Base-by-base conservation (phyloP, 805 yeast species). In the Candida sphagnicola region DNA sequence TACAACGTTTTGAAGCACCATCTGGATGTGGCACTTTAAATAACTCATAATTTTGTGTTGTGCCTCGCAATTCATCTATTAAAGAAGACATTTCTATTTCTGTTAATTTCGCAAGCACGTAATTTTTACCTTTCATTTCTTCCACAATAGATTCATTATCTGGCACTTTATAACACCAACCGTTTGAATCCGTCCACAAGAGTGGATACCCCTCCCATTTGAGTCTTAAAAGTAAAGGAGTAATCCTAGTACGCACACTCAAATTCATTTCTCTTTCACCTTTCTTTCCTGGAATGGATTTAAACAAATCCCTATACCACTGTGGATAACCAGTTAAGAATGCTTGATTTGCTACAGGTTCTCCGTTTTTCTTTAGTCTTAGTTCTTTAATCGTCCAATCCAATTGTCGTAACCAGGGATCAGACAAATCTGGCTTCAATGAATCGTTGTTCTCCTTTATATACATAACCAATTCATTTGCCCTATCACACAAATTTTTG, bases 321-420 rank as follows among this genome's bases (percentile, higher is more conserved):
- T 83, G 83, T 0, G 99, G 99, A 50, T 73, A 87, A 0, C 96
- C 98, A 0, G 95, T 95, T 34, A 87, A 54, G 49, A 77, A 88
- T 1, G 74, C 72, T 57, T 87, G 95, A 18, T 75, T 78, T 39
- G 86, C 85, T 17, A 66, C 72, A 1, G 87, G 85, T 3, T 61
- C 63, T 2, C 93, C 95, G 28, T 75, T 69, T 53, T 87, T 87
- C 11, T 82, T 85, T 30, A 78, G 46, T 37, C 78, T 72, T 0
- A 73, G 56, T 1, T 85, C 82, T 23, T 68, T 69, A 2, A 82
- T 64, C 0, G 79, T 74, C 99, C 99, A 93, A 57, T 93, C 88
- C 41, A 93, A 66, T 58, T 95, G 99, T 2, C 72, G 68, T 28
- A 90, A 66, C 99, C 99, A 95, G 0, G 95, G 95, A 54, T 91